A percentile compares a stretch with the other conserved stretches of the same genome.
Conservation (phyloP, 495 filamentous ascomycete genomes). For the Hypoxylon fragiforme region DNA sequence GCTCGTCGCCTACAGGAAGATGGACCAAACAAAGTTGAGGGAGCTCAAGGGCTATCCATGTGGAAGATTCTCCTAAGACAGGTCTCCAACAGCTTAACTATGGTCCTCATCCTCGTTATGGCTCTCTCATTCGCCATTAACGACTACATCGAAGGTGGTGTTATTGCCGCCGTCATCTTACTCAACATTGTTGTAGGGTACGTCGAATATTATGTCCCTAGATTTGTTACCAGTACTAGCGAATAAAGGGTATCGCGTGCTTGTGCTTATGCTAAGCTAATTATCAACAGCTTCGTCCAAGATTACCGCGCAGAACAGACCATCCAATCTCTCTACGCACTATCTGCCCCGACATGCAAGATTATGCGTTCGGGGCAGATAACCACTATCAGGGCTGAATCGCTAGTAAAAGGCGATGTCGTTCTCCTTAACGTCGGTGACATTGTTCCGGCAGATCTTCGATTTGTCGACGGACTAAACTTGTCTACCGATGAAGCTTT, state of each 20-base stretch:
- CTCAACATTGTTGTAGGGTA: conserved; percentile 72
- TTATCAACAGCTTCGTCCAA: conserved; percentile 59
- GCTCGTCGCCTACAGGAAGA: conserved; percentile 48
- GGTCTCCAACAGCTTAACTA: conserved; percentile 56
- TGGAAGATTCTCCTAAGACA: conserved; percentile 61
- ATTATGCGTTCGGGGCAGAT: conserved; percentile 62
- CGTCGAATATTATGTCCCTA: conserved; percentile 12
- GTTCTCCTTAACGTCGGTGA: conserved; percentile 71
- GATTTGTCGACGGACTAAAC: conserved; percentile 69
- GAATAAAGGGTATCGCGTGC: too few relatives aligned
- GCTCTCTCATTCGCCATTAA: conserved; percentile 71
- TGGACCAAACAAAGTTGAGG: conserved; percentile 57
- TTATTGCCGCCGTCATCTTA: conserved; percentile 71
- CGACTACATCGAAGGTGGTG: conserved; percentile 76
- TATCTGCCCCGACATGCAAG: conserved; percentile 69
- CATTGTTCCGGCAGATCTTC: conserved; percentile 70
- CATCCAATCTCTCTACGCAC: conserved; percentile 67
- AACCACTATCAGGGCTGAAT: conserved; percentile 61
- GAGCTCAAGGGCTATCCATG: conserved; percentile 53
- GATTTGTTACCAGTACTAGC: too few relatives aligned
- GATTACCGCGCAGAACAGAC: conserved; percentile 75
- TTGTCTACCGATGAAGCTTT: conserved; percentile 75
- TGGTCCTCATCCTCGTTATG: conserved; percentile 73
- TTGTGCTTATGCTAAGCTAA: conserved; percentile 3
- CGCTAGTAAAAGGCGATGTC: conserved; percentile 70